phyloP scores from a whole-genome alignment of 106 monocot genomes.

The Allium fistulosum region DNA sequence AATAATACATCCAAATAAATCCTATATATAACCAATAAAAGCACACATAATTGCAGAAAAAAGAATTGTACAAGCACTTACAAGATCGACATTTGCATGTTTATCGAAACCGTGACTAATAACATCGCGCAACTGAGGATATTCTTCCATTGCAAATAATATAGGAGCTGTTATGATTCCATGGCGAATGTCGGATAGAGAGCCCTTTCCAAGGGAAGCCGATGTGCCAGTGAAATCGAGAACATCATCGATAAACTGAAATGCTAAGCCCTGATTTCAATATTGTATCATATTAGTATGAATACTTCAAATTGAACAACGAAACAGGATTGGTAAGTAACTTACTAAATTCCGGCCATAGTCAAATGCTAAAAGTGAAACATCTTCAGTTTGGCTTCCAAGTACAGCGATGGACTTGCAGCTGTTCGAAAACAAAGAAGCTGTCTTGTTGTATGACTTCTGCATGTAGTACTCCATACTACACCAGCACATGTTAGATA shows the following conservation, averaged over 20 bases:
- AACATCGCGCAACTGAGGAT: background rate
- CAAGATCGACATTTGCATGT: background rate
- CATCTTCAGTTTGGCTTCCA: slow-evolving; percentile 20
- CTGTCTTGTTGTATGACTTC: slow-evolving; percentile 22
- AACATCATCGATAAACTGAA: slow-evolving; percentile 73
- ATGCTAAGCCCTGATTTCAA: slow-evolving; percentile 46
- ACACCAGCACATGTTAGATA: background rate
- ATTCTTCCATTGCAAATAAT: slow-evolving; percentile 12
- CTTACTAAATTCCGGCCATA: slow-evolving; percentile 21
- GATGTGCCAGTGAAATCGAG: slow-evolving; percentile 74
- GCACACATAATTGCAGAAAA: background rate
- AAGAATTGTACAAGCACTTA: background rate
- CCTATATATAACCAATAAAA: no score
- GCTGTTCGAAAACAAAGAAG: slow-evolving; percentile 20
- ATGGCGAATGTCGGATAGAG: slow-evolving; percentile 63
- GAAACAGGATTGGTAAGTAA: no score
- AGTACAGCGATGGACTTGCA: slow-evolving; percentile 27
- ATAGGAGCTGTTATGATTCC: slow-evolving; percentile 19
- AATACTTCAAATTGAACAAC: no score
- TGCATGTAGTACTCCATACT: slow-evolving; percentile 25
- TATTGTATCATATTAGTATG: no score
- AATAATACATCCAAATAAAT: background rate
- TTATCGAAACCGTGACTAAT: background rate
- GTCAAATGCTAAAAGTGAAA: slow-evolving; percentile 10
- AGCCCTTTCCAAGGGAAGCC: slow-evolving; percentile 50